These are phyloP conservation scores for Cynanchum wilfordii DNA, from an alignment of 257 asterid genomes.

Conservation along the genomic window DNA sequence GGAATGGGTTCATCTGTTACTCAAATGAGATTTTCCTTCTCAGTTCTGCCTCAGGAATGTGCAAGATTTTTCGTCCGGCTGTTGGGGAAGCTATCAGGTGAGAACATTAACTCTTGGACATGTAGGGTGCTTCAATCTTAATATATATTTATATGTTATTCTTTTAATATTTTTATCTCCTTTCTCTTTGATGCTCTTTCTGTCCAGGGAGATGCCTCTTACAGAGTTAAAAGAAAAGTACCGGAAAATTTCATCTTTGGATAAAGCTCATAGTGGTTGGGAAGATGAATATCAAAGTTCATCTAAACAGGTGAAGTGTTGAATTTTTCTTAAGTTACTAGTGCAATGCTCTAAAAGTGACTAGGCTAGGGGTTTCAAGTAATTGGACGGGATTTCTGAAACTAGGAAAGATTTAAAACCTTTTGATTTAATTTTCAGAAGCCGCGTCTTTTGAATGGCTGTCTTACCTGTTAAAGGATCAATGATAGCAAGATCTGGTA, in stretches of 20 bases:
- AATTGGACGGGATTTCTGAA: background rate
- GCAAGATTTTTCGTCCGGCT: slow-evolving; percentile 82
- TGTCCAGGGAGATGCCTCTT: slow-evolving; percentile 85
- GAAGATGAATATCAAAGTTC: slow-evolving; percentile 76
- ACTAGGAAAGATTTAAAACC: background rate
- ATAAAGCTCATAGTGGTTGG: slow-evolving; percentile 84
- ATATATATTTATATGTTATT: background rate
- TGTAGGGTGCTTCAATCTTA: slow-evolving; percentile 1
- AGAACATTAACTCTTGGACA: slow-evolving; percentile 3
- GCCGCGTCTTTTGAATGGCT: background rate
- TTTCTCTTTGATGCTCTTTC: slow-evolving; percentile 15
- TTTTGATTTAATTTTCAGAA: background rate
- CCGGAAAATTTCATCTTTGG: slow-evolving; percentile 52
- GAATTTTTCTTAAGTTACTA: background rate
- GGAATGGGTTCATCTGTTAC: background rate
- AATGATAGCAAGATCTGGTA: background rate
- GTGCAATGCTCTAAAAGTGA: slow-evolving; percentile 10
- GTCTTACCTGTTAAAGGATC: background rate
- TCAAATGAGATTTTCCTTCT: slow-evolving; percentile 10
- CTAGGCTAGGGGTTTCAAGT: background rate
- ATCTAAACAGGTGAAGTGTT: slow-evolving; percentile 61
- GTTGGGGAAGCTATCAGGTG: slow-evolving; percentile 92
- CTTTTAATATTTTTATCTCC: background rate
- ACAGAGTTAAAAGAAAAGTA: slow-evolving; percentile 83
- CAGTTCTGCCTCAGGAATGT: slow-evolving; percentile 72